Evolutionary conservation across 2,329 filamentous ascomycete genomes (phyloP).

Genomic region (Nannizziopsis arthrosporioides): DNA sequence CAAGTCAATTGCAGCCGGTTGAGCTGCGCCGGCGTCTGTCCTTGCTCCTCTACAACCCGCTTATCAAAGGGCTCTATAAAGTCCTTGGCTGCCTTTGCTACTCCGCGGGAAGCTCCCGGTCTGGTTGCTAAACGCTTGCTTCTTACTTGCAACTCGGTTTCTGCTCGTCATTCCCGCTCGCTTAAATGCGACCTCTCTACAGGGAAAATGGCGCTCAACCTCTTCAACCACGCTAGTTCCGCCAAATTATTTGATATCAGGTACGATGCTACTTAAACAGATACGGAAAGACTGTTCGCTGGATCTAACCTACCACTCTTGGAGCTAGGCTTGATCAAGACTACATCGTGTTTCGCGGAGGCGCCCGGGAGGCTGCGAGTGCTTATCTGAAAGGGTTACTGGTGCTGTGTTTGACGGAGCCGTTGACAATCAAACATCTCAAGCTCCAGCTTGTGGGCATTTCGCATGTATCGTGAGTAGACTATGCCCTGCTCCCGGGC

Average conservation of each 20-base stretch:
- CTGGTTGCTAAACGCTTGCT: background rate
- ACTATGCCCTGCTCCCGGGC: background rate
- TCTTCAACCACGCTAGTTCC: constrained; percentile 35
- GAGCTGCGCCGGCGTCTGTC: background rate
- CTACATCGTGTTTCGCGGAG: constrained; percentile 66
- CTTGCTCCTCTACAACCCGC: background rate
- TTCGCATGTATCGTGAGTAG: constrained; percentile 54
- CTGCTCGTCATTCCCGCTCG: background rate
- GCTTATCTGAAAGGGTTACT: constrained; percentile 62
- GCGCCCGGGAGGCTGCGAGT: constrained; percentile 61
- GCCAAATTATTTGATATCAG: constrained; percentile 42
- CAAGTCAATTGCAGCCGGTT: background rate
- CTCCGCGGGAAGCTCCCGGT: background rate
- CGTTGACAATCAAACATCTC: constrained; percentile 61
- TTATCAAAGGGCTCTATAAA: too few relatives aligned
- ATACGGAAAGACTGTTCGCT: too few relatives aligned
- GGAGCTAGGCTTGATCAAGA: constrained; percentile 55
- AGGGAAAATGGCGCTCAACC: constrained; percentile 34
- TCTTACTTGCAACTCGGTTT: background rate
- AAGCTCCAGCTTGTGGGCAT: constrained; percentile 60
- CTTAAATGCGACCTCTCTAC: background rate
- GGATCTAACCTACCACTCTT: too few relatives aligned
- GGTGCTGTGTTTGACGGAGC: constrained; percentile 58
- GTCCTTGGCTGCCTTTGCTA: background rate
- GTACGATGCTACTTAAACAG: constrained; percentile 17